Conservation (phyloP, 768 basidiomycete genomes). For the Tricholomella constricta region DNA sequence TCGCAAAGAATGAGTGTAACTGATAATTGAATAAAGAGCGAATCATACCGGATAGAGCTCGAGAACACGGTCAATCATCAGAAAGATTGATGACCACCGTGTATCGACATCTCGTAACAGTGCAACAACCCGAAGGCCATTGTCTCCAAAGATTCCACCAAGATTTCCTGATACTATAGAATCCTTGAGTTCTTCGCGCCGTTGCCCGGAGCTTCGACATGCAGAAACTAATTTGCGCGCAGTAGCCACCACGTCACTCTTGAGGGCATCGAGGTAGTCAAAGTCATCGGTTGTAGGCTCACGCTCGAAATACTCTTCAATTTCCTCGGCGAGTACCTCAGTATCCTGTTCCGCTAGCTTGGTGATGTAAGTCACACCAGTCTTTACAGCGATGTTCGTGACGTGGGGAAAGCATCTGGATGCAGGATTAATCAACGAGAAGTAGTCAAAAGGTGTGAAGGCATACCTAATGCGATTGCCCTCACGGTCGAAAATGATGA, state of each 20-base stretch:
- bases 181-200: constrained; percentile 7
- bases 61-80: constrained; percentile 31
- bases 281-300: too few relatives aligned
- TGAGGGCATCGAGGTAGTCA: too few relatives aligned
- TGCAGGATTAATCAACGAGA: background rate
- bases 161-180: constrained; percentile 13
- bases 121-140: constrained; percentile 11
- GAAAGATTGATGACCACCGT: constrained; percentile 33
- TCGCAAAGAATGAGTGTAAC: too few relatives aligned
- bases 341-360: too few relatives aligned
- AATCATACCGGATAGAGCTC: constrained; percentile 23
- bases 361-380: constrained; percentile 9
- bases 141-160: background rate
- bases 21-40: too few relatives aligned
- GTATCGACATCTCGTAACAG: constrained; percentile 30
- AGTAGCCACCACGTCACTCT: constrained; percentile 7
- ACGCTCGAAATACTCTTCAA: too few relatives aligned
- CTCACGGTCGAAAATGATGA: background rate
- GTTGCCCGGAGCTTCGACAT: constrained; percentile 15
- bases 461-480: constrained; percentile 6
- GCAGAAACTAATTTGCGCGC: constrained; percentile 11
- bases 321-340: too few relatives aligned
- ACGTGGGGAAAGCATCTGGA: constrained; percentile 22
- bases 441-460: background rate
- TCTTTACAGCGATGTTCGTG: constrained; percentile 18